A percentile compares a stretch with the other conserved stretches of the same genome.
These are phyloP conservation scores for Quercus wislizeni DNA, from an alignment of 306 rosid species.

Conservation along the genomic window DNA sequence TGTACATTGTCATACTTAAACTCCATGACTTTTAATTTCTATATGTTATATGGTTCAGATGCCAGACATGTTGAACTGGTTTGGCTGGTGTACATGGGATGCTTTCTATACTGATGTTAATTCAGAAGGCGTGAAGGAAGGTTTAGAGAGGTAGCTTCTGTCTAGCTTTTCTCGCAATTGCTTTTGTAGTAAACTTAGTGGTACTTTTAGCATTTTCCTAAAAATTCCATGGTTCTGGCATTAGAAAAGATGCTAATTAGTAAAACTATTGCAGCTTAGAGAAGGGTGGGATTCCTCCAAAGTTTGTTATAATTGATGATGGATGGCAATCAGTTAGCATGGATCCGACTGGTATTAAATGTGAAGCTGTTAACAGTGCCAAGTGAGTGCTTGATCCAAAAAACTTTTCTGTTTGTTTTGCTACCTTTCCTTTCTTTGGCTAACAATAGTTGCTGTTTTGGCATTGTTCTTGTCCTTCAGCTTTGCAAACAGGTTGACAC, in stretches of 20 bases:
- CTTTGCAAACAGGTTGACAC: constrained; percentile 75
- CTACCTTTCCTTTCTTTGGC: neutral
- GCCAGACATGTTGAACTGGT: constrained; percentile 95
- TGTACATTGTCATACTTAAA: neutral
- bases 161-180: constrained; percentile 1
- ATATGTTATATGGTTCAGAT: constrained; percentile 42
- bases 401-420: neutral
- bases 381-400: constrained; percentile 43
- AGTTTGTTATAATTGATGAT: constrained; percentile 82
- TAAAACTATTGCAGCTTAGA: constrained; percentile 48
- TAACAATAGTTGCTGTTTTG: neutral
- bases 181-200: neutral
- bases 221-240: constrained; percentile 1
- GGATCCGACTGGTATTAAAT: constrained; percentile 49
- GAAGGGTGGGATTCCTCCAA: constrained; percentile 75
- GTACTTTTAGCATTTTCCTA: neutral
- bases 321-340: constrained; percentile 82
- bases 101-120: constrained; percentile 84
- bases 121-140: constrained; percentile 79
- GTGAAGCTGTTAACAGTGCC: constrained; percentile 53
- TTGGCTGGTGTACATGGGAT: constrained; percentile 99
- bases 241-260: neutral
- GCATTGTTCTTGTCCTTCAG: constrained; percentile 30
- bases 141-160: constrained; percentile 54
- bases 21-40: neutral